Evolutionary conservation across 208 protist species (phyloP), one percentile per base, ranked within the genome.

Genomic region (Acanthamoeba sp.): DNA sequence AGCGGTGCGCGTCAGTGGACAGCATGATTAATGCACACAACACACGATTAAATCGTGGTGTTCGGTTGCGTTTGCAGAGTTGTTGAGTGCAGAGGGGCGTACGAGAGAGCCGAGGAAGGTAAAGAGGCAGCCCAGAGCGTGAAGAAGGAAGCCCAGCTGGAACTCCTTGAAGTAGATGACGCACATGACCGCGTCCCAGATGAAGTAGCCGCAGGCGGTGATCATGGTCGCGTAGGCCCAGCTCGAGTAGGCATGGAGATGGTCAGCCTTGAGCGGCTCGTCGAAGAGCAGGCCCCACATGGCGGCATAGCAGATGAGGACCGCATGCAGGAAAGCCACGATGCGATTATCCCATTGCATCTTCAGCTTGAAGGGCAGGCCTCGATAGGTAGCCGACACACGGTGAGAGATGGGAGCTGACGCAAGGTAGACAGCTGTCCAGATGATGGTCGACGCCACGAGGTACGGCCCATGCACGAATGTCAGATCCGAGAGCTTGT

Each of bases 331-430:
- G 14, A 87, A 87, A 7, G 78, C 78, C 29, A 87, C 78, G 12
- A 87, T 87, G 62, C 78, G 78, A 62, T 50, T 87, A 36, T 87
- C 78, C 78, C 78, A 87, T 32, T 87, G 78, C 78, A 87, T 50
- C 40, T 87, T 18, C 6, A 87, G 29, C 32, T 87, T 87, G 40
- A n/a, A 59, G 78, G 78, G 78, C 32, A 87, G 29, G n/a, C n/a
- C 32, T 5, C 50, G 78, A 22, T 87, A 87, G 78, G 78, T 87
- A 7, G 32, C 34, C 27, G 45, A 62, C 18, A 87, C 24, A 4
- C 22, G 27, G 24, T 10, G 78, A 87, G 50, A 87, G 78, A 87
- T 87, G 27, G 40, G 50, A 4, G 78, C 18, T 29, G 78, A 87
- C 20, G 50, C 45, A 9, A 87, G 32, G 50, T 87, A 87, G n/a